Conservation (phyloP, 768 basidiomycete species). For the Kwoniella heveanensis region DNA sequence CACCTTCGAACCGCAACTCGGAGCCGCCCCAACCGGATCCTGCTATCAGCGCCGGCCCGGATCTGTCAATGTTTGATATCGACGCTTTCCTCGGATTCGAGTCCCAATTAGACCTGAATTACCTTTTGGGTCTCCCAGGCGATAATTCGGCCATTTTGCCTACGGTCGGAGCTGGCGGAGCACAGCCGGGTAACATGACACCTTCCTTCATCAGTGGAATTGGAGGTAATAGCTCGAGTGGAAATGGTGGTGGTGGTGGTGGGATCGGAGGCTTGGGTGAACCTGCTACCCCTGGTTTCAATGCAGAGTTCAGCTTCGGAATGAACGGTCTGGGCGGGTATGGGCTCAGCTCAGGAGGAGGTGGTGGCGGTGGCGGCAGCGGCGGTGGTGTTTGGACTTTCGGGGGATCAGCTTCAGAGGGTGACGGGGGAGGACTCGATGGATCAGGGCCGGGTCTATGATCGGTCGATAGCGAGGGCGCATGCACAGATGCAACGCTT, state of each 20-base stretch:
- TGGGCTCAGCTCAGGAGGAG: not conserved
- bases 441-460: too few relatives aligned
- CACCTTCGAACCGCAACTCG: conserved; percentile 4
- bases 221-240: not conserved
- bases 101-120: conserved; percentile 34
- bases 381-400: conserved; percentile 1
- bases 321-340: conserved; percentile 17
- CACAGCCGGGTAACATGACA: not conserved
- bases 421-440: not conserved
- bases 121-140: conserved; percentile 38
- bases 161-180: not conserved
- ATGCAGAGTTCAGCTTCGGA: conserved; percentile 18
- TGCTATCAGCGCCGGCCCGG: not conserved
- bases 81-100: conserved; percentile 35
- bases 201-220: not conserved
- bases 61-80: conserved; percentile 24
- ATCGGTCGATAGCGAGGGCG: too few relatives aligned
- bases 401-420: not conserved
- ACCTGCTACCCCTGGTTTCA: conserved; percentile 6
- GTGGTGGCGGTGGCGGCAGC: not conserved
- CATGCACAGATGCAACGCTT: too few relatives aligned
- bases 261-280: not conserved
- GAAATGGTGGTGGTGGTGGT: not conserved
- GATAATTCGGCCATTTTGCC: conserved; percentile 21
- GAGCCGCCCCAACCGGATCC: not conserved